phyloP scores from a whole-genome alignment of 345 rosid genomes.

The Adansonia digitata region DNA sequence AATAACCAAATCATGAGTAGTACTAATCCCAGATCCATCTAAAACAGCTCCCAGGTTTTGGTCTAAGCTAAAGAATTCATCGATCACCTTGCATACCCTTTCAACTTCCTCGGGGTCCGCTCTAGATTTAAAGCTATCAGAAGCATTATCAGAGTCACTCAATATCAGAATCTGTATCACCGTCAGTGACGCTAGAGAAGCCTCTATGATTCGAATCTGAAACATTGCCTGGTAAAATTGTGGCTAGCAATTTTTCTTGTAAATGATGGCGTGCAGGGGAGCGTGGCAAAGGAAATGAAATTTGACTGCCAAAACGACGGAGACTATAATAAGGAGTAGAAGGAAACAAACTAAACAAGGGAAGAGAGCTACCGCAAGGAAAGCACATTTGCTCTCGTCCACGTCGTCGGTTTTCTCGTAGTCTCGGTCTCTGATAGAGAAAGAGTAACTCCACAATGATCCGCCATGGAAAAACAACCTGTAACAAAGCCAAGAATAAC shows the following conservation, averaged over 20 bases:
- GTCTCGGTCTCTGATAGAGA: constrained; percentile 30
- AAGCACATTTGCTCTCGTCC: constrained; percentile 35
- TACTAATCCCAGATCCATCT: constrained; percentile 51
- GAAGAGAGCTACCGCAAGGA: constrained; percentile 40
- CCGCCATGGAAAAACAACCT: constrained; percentile 33
- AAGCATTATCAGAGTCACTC: constrained; percentile 27
- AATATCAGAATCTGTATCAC: constrained; percentile 20
- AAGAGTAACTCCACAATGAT: constrained; percentile 31
- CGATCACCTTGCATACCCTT: constrained; percentile 81
- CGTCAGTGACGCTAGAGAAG: constrained; percentile 30
- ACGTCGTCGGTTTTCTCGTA: constrained; percentile 22
- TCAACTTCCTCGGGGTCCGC: constrained; percentile 51
- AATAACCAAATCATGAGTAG: constrained; percentile 55
- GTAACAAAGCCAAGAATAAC: constrained; percentile 5
- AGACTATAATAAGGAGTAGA: constrained; percentile 43
- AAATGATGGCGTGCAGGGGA: constrained; percentile 50
- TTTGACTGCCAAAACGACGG: constrained; percentile 49
- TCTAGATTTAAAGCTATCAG: constrained; percentile 15
- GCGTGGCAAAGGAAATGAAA: constrained; percentile 60
- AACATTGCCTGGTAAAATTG: neutral
- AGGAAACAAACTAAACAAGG: constrained; percentile 54
- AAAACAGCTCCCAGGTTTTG: constrained; percentile 91
- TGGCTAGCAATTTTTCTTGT: constrained; percentile 47
- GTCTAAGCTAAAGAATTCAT: constrained; percentile 74
- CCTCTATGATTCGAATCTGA: constrained; percentile 17